phyloP scores from a whole-genome alignment of 2,329 filamentous ascomycete genomes.

The Ophiosphaerella narmari region DNA sequence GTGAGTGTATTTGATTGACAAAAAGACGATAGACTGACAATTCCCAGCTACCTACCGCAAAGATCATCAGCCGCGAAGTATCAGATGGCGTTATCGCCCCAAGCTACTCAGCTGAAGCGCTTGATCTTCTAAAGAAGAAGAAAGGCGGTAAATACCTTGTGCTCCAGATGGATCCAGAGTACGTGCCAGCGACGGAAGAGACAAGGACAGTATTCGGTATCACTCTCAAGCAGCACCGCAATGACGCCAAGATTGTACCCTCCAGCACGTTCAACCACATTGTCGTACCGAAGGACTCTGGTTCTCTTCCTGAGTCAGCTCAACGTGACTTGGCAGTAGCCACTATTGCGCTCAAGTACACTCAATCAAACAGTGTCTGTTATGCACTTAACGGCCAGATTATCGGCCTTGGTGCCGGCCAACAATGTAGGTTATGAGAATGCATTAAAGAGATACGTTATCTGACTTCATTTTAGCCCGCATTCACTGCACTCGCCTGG shows the following conservation, averaged over 20 bases:
- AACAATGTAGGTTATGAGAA: slow-evolving; percentile 66
- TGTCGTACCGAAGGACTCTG: slow-evolving; percentile 81
- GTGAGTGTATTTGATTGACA: slow-evolving; percentile 30
- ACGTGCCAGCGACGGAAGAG: slow-evolving; percentile 75
- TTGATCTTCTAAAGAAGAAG: slow-evolving; percentile 95
- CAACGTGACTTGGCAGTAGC: slow-evolving; percentile 90
- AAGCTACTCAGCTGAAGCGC: slow-evolving; percentile 79
- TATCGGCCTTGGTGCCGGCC: slow-evolving; percentile 90
- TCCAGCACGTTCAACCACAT: slow-evolving; percentile 80
- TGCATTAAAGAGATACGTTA: not conserved
- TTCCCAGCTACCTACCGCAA: slow-evolving; percentile 73
- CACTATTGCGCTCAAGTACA: slow-evolving; percentile 97
- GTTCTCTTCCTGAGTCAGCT: slow-evolving; percentile 75
- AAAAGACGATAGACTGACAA: slow-evolving; percentile 1
- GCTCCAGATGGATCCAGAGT: slow-evolving; percentile 89
- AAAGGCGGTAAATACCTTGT: slow-evolving; percentile 97
- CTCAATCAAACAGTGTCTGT: slow-evolving; percentile 96
- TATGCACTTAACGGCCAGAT: slow-evolving; percentile 94
- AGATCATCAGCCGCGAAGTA: slow-evolving; percentile 97
- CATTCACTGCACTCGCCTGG: slow-evolving; percentile 97
- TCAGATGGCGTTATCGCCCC: slow-evolving; percentile 96
- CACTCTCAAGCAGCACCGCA: slow-evolving; percentile 86
- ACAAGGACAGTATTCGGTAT: slow-evolving; percentile 88
- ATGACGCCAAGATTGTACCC: slow-evolving; percentile 85
- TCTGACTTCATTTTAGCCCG: slow-evolving; percentile 55